A percentile compares a stretch with the other conserved stretches of the same genome.
Evolutionary conservation across 1,139 yeast species (phyloP).

Genomic region (Candida dubliniensis): DNA sequence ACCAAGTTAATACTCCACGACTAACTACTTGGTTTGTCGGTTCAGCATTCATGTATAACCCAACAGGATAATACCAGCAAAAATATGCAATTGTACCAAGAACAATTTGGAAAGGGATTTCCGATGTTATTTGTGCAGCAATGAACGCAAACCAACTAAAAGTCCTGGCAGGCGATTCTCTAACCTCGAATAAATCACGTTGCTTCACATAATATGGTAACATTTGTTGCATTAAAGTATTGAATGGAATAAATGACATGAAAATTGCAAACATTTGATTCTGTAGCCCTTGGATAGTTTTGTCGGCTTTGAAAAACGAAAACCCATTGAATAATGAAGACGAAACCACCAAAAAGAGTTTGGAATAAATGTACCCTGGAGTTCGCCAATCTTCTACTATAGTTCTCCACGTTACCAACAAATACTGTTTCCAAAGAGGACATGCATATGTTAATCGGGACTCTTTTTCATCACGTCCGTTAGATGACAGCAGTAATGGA

Average conservation of each 20-base stretch:
- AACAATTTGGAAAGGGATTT: conserved; percentile 70
- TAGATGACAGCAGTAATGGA: no score
- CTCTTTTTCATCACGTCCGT: conserved; percentile 20
- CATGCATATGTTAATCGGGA: conserved; percentile 24
- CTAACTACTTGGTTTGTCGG: conserved; percentile 22
- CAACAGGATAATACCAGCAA: conserved; percentile 81
- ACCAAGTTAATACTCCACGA: conserved; percentile 46
- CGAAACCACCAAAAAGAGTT: conserved; percentile 32
- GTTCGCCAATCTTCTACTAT: conserved; percentile 44
- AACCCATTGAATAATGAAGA: conserved; percentile 49
- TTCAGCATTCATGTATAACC: conserved; percentile 57
- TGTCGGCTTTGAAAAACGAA: conserved; percentile 35
- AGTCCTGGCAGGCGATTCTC: conserved; percentile 33
- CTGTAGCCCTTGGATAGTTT: conserved; percentile 39
- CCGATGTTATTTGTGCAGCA: conserved; percentile 64
- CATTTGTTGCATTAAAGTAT: conserved; percentile 54
- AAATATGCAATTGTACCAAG: conserved; percentile 66
- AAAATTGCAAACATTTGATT: conserved; percentile 54
- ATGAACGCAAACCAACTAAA: conserved; percentile 36
- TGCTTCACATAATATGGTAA: conserved; percentile 30
- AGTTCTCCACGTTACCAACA: conserved; percentile 24
- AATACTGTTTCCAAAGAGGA: conserved; percentile 23
- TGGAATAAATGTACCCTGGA: conserved; percentile 39
- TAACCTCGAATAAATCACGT: conserved; percentile 35
- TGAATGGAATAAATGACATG: conserved; percentile 49